Conservation (phyloP, 805 yeast species). For the Phaffomyces antillensis region DNA sequence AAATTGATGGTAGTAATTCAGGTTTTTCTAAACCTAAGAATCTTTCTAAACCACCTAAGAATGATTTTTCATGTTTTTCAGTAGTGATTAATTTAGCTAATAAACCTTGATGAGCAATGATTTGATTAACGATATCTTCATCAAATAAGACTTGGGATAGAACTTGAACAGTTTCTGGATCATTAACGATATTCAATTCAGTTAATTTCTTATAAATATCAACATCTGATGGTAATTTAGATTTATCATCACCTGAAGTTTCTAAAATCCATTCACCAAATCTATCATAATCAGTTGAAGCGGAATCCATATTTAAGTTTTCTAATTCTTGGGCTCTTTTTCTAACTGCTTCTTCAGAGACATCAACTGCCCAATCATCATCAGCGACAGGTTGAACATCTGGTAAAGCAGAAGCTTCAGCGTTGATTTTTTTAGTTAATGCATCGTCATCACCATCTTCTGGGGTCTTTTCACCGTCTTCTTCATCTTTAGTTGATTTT, state of each 20-base stretch:
- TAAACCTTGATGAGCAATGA: conserved; percentile 74
- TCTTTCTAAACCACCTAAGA: conserved; percentile 95
- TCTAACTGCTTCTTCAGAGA: conserved; percentile 91
- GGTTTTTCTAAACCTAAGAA: conserved; percentile 78
- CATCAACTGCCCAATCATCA: conserved; percentile 96
- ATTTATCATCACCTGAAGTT: conserved; percentile 42
- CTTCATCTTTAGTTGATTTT: conserved; percentile 21
- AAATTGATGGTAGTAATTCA: conserved; percentile 60
- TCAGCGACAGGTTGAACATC: conserved; percentile 64
- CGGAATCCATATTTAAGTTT: conserved; percentile 40
- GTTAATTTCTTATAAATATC: conserved; percentile 88
- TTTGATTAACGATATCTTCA: conserved; percentile 65
- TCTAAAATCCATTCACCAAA: conserved; percentile 84
- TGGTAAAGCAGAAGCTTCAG: conserved; percentile 69
- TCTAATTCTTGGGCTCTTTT: conserved; percentile 87
- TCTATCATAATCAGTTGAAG: conserved; percentile 51
- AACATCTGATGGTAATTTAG: conserved; percentile 68
- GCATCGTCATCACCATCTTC: conserved; percentile 62
- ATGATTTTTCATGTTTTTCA: conserved; percentile 72
- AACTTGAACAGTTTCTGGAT: conserved; percentile 79
- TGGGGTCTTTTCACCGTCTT: conserved; percentile 26
- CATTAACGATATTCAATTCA: conserved; percentile 65
- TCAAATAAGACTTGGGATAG: conserved; percentile 86
- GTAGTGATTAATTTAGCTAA: conserved; percentile 67
- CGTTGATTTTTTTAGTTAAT: conserved; percentile 70